These are phyloP conservation scores for Debaryomyces subglobosus DNA, from an alignment of 1,139 yeast species.

Conservation along the genomic window DNA sequence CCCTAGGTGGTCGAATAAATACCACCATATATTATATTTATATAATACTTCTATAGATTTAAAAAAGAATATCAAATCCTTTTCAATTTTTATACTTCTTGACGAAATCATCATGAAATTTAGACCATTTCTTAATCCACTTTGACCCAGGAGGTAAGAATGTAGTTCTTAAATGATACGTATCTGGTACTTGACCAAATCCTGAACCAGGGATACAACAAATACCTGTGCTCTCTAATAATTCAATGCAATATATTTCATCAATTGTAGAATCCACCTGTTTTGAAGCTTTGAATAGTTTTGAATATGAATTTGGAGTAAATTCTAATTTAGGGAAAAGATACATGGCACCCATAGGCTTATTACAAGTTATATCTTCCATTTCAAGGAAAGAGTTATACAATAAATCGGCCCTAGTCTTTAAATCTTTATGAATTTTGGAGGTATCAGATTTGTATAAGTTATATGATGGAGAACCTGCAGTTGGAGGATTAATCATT, in stretches of 20 bases:
- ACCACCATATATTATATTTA: background rate
- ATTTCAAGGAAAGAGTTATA: slow-evolving; percentile 71
- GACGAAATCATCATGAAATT: slow-evolving; percentile 76
- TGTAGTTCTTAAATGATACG: slow-evolving; percentile 92
- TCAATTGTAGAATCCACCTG: slow-evolving; percentile 65
- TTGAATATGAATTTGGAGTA: slow-evolving; percentile 46
- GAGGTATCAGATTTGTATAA: slow-evolving; percentile 63
- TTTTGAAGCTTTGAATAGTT: slow-evolving; percentile 64
- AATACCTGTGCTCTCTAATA: slow-evolving; percentile 88
- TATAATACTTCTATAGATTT: background rate
- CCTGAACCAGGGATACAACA: slow-evolving; percentile 98
- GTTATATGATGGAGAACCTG: slow-evolving; percentile 77
- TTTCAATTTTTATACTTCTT: slow-evolving; percentile 42
- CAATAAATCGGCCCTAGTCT: slow-evolving; percentile 62
- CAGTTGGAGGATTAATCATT: slow-evolving; percentile 88
- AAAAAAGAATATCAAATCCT: background rate
- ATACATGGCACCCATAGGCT: slow-evolving; percentile 97
- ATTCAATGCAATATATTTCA: slow-evolving; percentile 81
- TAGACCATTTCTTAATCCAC: slow-evolving; percentile 77
- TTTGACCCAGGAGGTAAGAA: slow-evolving; percentile 94
- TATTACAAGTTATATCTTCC: slow-evolving; percentile 83
- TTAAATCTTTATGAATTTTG: slow-evolving; percentile 62
- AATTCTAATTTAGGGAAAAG: slow-evolving; percentile 80
- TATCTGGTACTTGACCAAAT: slow-evolving; percentile 87
- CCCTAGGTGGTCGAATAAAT: background rate